Evolutionary conservation across 169 alveolate species (phyloP).

Genomic region (Miamiensis avidus): DNA sequence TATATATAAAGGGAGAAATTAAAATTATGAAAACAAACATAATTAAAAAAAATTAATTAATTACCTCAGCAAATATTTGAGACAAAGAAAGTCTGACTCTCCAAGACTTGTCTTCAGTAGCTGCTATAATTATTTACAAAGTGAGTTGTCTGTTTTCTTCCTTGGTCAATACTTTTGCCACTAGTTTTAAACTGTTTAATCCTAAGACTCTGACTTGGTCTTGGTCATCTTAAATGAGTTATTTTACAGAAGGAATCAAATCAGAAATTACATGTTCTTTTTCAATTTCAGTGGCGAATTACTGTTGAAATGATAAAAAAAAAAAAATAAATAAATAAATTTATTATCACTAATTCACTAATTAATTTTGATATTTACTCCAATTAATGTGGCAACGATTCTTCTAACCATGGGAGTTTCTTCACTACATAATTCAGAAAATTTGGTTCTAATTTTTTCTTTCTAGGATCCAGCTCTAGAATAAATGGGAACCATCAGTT

Average conservation of each 20-base stretch:
- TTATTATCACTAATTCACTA: neutral
- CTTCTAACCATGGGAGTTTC: constrained; percentile 85
- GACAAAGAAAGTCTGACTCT: constrained; percentile 77
- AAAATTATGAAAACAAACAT: constrained; percentile 28
- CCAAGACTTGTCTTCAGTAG: constrained; percentile 86
- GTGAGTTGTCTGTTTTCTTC: constrained; percentile 72
- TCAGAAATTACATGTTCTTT: constrained; percentile 61
- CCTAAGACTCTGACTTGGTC: constrained; percentile 76
- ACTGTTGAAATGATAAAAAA: neutral
- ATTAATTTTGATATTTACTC: constrained; percentile 22
- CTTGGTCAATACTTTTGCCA: constrained; percentile 63
- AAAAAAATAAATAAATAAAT: neutral
- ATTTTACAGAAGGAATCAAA: constrained; percentile 66
- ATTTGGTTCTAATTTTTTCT: constrained; percentile 73
- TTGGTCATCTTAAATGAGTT: constrained; percentile 73
- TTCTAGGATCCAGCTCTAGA: constrained; percentile 61
- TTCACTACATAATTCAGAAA: constrained; percentile 79
- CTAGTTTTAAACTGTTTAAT: constrained; percentile 59
- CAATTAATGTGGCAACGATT: constrained; percentile 72
- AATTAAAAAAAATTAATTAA: neutral
- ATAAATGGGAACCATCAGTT: constrained; percentile 67
- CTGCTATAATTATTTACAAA: constrained; percentile 64
- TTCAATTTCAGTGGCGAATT: constrained; percentile 64
- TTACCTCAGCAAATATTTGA: constrained; percentile 65
- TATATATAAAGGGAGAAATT: constrained; percentile 43